Evolutionary conservation across 805 yeast species (phyloP).

Genomic region (Nakazawaea siamensis): DNA sequence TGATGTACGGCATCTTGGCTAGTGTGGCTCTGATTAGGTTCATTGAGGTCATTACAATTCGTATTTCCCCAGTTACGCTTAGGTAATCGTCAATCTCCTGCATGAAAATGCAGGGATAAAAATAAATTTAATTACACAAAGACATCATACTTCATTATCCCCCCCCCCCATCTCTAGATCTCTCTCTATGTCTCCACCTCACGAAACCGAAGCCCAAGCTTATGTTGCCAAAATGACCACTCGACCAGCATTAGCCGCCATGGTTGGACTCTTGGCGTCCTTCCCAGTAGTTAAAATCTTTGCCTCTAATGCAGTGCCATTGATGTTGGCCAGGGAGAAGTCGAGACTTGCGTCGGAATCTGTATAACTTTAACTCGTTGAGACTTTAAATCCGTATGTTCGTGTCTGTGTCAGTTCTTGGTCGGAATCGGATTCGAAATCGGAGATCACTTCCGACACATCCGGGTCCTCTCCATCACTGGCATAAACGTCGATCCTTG

Average conservation of each 20-base stretch:
- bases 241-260: slow-evolving; percentile 48
- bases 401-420: slow-evolving; percentile 1
- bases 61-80: no score
- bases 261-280: slow-evolving; percentile 50
- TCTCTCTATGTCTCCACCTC: no score
- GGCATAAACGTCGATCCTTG: slow-evolving; percentile 10
- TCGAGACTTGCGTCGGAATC: slow-evolving; percentile 15
- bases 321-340: slow-evolving; percentile 38
- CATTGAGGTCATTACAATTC: no score
- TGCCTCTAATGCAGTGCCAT: slow-evolving; percentile 54
- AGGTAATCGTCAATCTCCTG: no score
- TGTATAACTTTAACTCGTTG: no score
- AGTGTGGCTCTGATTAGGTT: not conserved
- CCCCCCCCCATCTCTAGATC: no score
- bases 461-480: slow-evolving; percentile 9
- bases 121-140: no score
- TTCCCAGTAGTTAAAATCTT: slow-evolving; percentile 50
- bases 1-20: no score
- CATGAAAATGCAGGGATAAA: no score
- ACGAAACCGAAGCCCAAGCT: slow-evolving; percentile 34
- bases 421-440: slow-evolving; percentile 1
- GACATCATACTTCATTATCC: no score
- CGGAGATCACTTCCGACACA: slow-evolving; percentile 7
- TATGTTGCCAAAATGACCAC: slow-evolving; percentile 44
- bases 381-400: slow-evolving; percentile 3